phyloP scores from a whole-genome alignment of 768 basidiomycete genomes.

The Lentinula guzmanii region DNA sequence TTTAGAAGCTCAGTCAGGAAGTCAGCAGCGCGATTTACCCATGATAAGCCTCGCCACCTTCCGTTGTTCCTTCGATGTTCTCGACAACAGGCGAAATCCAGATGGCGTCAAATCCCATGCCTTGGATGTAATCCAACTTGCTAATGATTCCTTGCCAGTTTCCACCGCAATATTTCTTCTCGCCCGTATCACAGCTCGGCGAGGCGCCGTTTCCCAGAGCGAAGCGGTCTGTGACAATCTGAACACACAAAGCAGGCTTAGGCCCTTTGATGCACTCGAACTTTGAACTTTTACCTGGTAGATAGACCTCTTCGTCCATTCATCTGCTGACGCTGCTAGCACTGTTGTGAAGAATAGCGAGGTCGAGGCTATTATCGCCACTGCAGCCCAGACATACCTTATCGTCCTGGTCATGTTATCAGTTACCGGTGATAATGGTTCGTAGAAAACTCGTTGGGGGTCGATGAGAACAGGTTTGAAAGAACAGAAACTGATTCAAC shows the following conservation, averaged over 20 bases:
- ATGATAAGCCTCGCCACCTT: slow-evolving; percentile 70
- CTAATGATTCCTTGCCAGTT: slow-evolving; percentile 56
- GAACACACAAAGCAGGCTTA: neutral
- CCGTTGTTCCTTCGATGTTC: slow-evolving; percentile 52
- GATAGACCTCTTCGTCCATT: slow-evolving; percentile 19
- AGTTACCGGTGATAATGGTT: too few relatives aligned
- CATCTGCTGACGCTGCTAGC: slow-evolving; percentile 5
- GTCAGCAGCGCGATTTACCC: slow-evolving; percentile 41
- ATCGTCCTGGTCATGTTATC: neutral
- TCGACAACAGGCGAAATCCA: slow-evolving; percentile 72
- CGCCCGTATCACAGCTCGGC: slow-evolving; percentile 42
- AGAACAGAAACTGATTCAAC: too few relatives aligned
- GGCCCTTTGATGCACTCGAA: too few relatives aligned
- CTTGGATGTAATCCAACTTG: slow-evolving; percentile 71
- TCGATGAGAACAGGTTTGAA: too few relatives aligned
- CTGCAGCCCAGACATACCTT: neutral
- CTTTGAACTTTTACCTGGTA: slow-evolving; percentile 17
- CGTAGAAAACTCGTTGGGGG: too few relatives aligned
- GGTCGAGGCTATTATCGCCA: neutral
- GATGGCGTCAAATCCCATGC: slow-evolving; percentile 70
- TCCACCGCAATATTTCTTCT: slow-evolving; percentile 64
- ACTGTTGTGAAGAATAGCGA: neutral
- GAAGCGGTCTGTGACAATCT: slow-evolving; percentile 65
- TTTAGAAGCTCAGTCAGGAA: neutral
- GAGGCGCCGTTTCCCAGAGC: slow-evolving; percentile 43